Evolutionary conservation across 176 grass and related monocot genomes (phyloP), one percentile per base, ranked within the genome.

Genomic region (Musa beccarii): DNA sequence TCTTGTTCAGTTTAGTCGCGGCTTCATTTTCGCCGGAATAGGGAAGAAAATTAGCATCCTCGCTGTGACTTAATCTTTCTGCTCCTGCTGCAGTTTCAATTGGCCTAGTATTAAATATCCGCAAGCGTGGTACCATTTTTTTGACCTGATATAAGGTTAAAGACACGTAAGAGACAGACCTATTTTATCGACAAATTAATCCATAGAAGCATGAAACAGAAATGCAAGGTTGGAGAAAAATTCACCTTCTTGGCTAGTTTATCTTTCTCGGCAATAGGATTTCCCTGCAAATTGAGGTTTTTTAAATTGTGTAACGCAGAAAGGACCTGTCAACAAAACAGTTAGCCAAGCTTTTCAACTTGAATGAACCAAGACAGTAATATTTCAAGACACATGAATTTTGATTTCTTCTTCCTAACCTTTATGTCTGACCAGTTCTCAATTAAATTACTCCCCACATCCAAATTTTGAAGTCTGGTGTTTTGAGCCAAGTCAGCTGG

Each of bases 391-490:
- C 19, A 69, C 5, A 74, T 16, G 43, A 81, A 79, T 24, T 71
- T 53, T 51, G 69, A 80, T 49, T 63, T 13, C 21, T 68, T 53
- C 5, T 69, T 49, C 10, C 78, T 81, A 69, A 93, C 93, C 93
- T 97, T 90, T 66, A 92, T 66, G 75, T 97, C 93, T 65, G 88
- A 84, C 51, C 70, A 76, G 53, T 79, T 90, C 72, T 93, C 86
- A 71, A 97, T 90, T 20, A 84, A 85, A 68, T 97, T 97, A 79
- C 89, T 87, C 59, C 93, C 93, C 79, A 97, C 76, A 85, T 97
- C 90, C 82, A 97, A 82, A 79, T 79, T 88, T 89, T 89, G 79
- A 10, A 97, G 77, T 61, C 81, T 97, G 70, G 54, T 80, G 83
- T 93, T 97, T 81, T 84, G 79, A 4, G 75, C 85, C 84, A 97